Evolutionary conservation across 371 early-diverging fungal species (phyloP), one percentile per base, ranked within the genome.

Genomic region (Syncephalastrum sp.): DNA sequence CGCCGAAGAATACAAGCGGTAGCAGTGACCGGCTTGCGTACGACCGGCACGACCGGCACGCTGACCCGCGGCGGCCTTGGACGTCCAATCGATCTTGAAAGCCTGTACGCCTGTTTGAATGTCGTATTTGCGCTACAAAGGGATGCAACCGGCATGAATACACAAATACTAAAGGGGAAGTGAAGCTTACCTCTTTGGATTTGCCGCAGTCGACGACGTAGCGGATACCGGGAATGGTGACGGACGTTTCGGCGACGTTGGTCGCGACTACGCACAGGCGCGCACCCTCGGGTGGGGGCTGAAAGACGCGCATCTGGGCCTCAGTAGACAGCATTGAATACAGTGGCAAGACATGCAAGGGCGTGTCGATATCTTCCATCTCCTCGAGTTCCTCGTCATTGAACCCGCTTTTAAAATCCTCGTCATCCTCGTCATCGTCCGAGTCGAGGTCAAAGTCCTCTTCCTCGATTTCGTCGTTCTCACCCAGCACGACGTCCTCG

Each of bases 11-110:
- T 92, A 99, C 13, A 99, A 75, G 7, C 99, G 82, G 75, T 97
- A 99, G 71, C 98, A 97, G 65, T 95, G 95, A 53, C 99, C 99
- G 8, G 95, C 92, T 1, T 93, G 95, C 2, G 93, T 91, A 70
- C 99, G 86, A 50, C 99, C 99, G 19, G 99, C 98, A 77, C 99
- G 91, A 62, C 99, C 99, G 23, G 97, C 91, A 61, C 99, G 88
- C 83, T 79, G 84, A 65, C 92, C 90, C 7, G 99, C 97, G 50
- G 95, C 91, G 1, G 98, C 96, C 58, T 94, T 89, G 41, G 97
- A 96, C 19, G 94, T 94, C 95, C 94, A 96, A 41, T 80, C 82
- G n/a, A 95, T 81, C 47, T 87, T 87, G 72, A 93, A 95, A 3
- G 87, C 88, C 68, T 95, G 94, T 15, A 94, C 86, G 23, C 94